Conservation (phyloP, 2,329 filamentous ascomycete species). For the Colletotrichum spaethianum region DNA sequence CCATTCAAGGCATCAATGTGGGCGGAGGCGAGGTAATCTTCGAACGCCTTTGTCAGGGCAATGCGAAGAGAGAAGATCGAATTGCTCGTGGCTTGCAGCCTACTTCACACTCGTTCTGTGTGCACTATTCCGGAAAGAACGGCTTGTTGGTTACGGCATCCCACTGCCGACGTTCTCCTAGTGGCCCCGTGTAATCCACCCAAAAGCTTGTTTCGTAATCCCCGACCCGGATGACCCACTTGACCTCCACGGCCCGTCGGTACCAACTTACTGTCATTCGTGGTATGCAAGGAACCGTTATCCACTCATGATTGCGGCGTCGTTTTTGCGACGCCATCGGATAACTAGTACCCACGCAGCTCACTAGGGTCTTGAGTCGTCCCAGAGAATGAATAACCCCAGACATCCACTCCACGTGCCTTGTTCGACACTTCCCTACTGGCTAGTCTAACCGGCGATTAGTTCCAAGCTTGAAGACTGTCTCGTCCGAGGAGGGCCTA, state of each 20-base stretch:
- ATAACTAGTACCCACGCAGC: too few relatives aligned
- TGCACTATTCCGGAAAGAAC: background rate
- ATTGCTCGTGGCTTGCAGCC: background rate
- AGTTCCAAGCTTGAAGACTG: too few relatives aligned
- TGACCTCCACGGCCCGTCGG: background rate
- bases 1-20: background rate
- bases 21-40: background rate
- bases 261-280: background rate
- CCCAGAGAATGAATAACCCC: too few relatives aligned
- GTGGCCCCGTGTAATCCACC: background rate
- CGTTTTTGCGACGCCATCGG: too few relatives aligned
- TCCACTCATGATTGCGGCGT: background rate
- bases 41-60: background rate
- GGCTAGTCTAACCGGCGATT: too few relatives aligned
- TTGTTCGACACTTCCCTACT: background rate
- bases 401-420: background rate
- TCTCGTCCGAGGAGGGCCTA: too few relatives aligned
- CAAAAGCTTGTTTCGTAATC: background rate
- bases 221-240: background rate
- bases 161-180: background rate
- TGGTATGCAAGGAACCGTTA: background rate
- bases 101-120: background rate
- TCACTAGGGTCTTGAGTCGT: background rate
- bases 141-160: background rate
- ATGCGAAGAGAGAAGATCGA: background rate